These are phyloP conservation scores for Entonaema liquescens DNA, from an alignment of 495 filamentous ascomycete species.

Conservation along the genomic window DNA sequence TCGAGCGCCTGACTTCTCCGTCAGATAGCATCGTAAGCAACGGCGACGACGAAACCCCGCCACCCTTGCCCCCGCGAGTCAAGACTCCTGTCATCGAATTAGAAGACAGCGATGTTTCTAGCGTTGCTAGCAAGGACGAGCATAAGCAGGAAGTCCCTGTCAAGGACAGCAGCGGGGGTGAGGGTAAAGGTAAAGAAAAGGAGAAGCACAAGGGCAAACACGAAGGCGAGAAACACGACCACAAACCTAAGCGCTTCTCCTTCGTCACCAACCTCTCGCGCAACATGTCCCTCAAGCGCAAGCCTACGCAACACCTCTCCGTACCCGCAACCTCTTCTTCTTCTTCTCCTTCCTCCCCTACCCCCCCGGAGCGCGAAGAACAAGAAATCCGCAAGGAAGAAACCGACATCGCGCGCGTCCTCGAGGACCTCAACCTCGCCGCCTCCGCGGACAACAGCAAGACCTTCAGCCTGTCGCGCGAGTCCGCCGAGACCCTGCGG, in stretches of 20 bases:
- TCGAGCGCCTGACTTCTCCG: slow-evolving; percentile 52
- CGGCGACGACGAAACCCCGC: slow-evolving; percentile 47
- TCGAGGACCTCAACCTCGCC: slow-evolving; percentile 70
- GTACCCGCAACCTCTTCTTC: not conserved
- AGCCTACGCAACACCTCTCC: slow-evolving; percentile 2
- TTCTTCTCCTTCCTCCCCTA: not conserved
- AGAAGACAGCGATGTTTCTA: slow-evolving; percentile 51
- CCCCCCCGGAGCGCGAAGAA: slow-evolving; percentile 28
- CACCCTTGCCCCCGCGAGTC: slow-evolving; percentile 53
- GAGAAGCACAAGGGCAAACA: slow-evolving; percentile 26
- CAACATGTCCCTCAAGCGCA: slow-evolving; percentile 38
- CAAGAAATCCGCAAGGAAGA: slow-evolving; percentile 64
- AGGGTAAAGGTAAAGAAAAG: slow-evolving; percentile 32
- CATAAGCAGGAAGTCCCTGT: slow-evolving; percentile 1
- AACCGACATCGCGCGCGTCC: slow-evolving; percentile 76
- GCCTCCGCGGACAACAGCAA: slow-evolving; percentile 71
- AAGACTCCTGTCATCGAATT: slow-evolving; percentile 56
- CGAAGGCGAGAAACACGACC: slow-evolving; percentile 27
- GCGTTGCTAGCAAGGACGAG: slow-evolving; percentile 34
- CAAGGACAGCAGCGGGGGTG: not conserved
- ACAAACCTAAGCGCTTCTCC: slow-evolving; percentile 55
- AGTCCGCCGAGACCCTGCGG: slow-evolving; percentile 85
- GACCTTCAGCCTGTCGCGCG: slow-evolving; percentile 82
- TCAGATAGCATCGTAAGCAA: slow-evolving; percentile 19
- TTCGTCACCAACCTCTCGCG: slow-evolving; percentile 33